These are phyloP conservation scores for Chlorociboria aeruginascens DNA, from an alignment of 495 filamentous ascomycete genomes.

Conservation along the genomic window DNA sequence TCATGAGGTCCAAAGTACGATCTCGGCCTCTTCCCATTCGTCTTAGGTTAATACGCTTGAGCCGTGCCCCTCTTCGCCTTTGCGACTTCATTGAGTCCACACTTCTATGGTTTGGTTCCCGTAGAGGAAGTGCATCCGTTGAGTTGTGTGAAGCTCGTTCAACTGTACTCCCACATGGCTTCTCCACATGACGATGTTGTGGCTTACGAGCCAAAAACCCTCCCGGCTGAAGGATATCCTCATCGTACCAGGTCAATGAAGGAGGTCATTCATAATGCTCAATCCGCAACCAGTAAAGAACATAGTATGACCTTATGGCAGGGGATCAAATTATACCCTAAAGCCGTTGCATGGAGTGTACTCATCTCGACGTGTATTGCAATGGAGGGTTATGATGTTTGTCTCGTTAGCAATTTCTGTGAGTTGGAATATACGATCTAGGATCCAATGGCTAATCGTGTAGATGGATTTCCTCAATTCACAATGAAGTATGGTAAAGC, in stretches of 20 bases:
- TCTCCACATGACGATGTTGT: slow-evolving; percentile 34
- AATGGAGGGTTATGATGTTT: slow-evolving; percentile 56
- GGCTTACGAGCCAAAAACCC: too few relatives aligned
- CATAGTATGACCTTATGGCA: slow-evolving; percentile 41
- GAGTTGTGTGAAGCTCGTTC: too few relatives aligned
- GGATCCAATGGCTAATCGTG: background rate
- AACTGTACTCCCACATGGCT: slow-evolving; percentile 20
- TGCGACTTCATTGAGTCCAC: too few relatives aligned
- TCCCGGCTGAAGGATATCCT: slow-evolving; percentile 13
- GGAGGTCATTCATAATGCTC: slow-evolving; percentile 33
- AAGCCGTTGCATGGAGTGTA: slow-evolving; percentile 46
- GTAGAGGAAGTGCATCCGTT: too few relatives aligned
- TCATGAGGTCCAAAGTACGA: too few relatives aligned
- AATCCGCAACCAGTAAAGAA: slow-evolving; percentile 37
- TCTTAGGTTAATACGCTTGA: too few relatives aligned
- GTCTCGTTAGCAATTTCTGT: slow-evolving; percentile 46
- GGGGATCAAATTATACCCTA: slow-evolving; percentile 41
- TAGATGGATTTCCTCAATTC: slow-evolving; percentile 46
- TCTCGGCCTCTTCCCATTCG: too few relatives aligned
- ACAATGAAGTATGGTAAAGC: slow-evolving; percentile 55
- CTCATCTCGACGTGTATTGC: slow-evolving; percentile 49
- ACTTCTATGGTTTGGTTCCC: too few relatives aligned
- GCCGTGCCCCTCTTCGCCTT: too few relatives aligned
- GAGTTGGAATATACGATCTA: slow-evolving; percentile 8
- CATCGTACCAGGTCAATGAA: slow-evolving; percentile 22